Conservation (phyloP, 192 early-diverging fungal species). For the Gonapodya sp. region DNA sequence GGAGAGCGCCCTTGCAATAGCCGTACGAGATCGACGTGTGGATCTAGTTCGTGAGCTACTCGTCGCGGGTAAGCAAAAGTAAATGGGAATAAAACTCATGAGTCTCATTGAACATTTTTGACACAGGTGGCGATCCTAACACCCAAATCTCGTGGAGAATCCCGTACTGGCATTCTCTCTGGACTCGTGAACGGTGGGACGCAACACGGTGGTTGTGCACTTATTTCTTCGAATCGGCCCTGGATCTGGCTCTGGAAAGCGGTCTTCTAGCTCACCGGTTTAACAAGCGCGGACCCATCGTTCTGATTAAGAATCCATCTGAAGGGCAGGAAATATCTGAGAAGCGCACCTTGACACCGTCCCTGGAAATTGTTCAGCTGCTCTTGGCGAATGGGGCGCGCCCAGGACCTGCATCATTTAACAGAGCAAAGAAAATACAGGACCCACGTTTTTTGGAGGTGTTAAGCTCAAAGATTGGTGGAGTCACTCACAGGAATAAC, state of each 20-base stretch:
- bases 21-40: not conserved
- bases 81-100: not conserved
- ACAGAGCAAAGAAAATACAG: not conserved
- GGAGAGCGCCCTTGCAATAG: not conserved
- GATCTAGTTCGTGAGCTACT: not conserved
- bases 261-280: not conserved
- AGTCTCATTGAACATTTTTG: not conserved
- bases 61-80: not conserved
- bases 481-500: too few relatives aligned
- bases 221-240: not conserved
- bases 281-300: not conserved
- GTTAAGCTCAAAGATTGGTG: too few relatives aligned
- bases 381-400: not conserved
- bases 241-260: not conserved
- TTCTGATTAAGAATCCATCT: not conserved
- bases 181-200: not conserved
- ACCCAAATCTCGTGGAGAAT: not conserved
- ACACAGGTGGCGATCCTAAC: not conserved
- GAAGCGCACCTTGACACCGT: not conserved
- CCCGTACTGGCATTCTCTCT: not conserved
- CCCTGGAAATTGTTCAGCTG: not conserved
- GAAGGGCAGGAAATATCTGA: not conserved
- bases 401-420: not conserved
- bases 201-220: not conserved
- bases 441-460: not conserved